These are phyloP conservation scores for Baudoinia panamericana DNA, from an alignment of 495 filamentous ascomycete genomes.

Conservation along the genomic window DNA sequence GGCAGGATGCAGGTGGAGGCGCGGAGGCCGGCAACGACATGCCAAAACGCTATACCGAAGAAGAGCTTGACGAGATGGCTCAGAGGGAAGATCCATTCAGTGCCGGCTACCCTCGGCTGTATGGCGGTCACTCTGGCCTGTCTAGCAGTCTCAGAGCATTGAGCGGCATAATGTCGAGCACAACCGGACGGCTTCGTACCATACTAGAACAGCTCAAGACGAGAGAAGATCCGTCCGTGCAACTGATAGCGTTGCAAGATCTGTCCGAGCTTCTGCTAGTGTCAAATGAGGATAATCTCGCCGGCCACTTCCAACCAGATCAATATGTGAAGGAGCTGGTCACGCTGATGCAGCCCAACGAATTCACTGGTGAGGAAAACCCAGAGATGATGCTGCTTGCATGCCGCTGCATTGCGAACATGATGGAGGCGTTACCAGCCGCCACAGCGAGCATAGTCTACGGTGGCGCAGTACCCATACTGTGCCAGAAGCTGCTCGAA, in stretches of 20 bases:
- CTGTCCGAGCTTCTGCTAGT: slow-evolving; percentile 86
- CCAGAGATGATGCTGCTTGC: slow-evolving; percentile 96
- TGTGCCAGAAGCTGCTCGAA: slow-evolving; percentile 87
- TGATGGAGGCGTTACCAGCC: slow-evolving; percentile 92
- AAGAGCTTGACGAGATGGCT: slow-evolving; percentile 43
- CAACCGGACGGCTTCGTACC: slow-evolving; percentile 65
- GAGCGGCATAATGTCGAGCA: slow-evolving; percentile 79
- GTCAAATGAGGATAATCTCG: slow-evolving; percentile 92
- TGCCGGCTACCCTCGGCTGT: slow-evolving; percentile 53
- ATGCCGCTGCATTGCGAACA: slow-evolving; percentile 87
- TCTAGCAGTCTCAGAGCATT: slow-evolving; percentile 73
- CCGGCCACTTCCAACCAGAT: slow-evolving; percentile 90
- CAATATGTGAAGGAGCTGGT: slow-evolving; percentile 92
- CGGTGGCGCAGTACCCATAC: slow-evolving; percentile 81
- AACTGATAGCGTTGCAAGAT: slow-evolving; percentile 85
- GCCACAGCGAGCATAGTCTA: slow-evolving; percentile 94
- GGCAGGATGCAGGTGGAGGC: slow-evolving; percentile 31
- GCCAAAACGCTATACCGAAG: slow-evolving; percentile 42
- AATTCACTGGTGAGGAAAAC: slow-evolving; percentile 69
- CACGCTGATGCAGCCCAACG: slow-evolving; percentile 76
- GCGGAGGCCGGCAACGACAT: slow-evolving; percentile 36
- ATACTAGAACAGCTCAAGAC: slow-evolving; percentile 72
- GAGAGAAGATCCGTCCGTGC: slow-evolving; percentile 77
- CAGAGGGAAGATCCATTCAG: slow-evolving; percentile 55
- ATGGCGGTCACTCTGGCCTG: slow-evolving; percentile 50